These are phyloP conservation scores for Dactylella cylindrospora DNA, from an alignment of 2,329 filamentous ascomycete genomes.

Conservation along the genomic window DNA sequence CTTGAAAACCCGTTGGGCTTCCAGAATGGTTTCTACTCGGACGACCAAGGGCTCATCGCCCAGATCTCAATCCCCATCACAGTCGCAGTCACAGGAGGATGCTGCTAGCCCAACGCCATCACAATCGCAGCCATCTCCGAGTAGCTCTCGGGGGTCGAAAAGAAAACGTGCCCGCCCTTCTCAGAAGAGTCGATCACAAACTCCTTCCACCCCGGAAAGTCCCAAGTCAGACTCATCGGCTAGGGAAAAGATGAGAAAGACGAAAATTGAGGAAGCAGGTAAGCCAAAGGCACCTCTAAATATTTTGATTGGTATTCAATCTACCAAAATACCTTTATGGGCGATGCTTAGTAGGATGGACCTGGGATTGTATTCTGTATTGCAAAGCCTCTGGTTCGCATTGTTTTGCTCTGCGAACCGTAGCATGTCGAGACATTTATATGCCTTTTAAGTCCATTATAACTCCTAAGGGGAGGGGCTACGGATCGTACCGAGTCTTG, in stretches of 20 bases:
- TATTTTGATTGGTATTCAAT: too few species aligned
- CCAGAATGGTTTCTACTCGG: slow-evolving; percentile 39
- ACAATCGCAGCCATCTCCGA: slow-evolving; percentile 11
- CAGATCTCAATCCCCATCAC: background rate
- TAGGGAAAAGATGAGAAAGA: slow-evolving; percentile 38
- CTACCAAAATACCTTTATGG: too few species aligned
- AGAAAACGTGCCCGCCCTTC: slow-evolving; percentile 15
- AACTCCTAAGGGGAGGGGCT: too few species aligned
- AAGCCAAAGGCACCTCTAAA: too few species aligned
- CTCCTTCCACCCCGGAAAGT: slow-evolving; percentile 20
- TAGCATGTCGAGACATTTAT: too few species aligned
- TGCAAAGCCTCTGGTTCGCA: too few species aligned
- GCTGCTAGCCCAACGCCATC: slow-evolving; percentile 12
- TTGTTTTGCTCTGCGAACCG: too few species aligned
- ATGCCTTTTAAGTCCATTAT: too few species aligned
- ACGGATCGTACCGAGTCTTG: too few species aligned
- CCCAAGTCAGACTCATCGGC: slow-evolving; percentile 42
- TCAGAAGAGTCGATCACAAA: slow-evolving; percentile 17
- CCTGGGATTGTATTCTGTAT: too few species aligned
- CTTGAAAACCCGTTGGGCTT: background rate
- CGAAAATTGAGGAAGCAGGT: slow-evolving; percentile 40
- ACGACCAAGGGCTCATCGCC: slow-evolving; percentile 33
- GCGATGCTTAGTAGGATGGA: too few species aligned
- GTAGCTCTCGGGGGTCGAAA: background rate
- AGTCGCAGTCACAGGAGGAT: too few species aligned